Evolutionary conservation across 2,329 filamentous ascomycete species (phyloP), one percentile per base, ranked within the genome.

Genomic region (Blastomyces gilchristii): DNA sequence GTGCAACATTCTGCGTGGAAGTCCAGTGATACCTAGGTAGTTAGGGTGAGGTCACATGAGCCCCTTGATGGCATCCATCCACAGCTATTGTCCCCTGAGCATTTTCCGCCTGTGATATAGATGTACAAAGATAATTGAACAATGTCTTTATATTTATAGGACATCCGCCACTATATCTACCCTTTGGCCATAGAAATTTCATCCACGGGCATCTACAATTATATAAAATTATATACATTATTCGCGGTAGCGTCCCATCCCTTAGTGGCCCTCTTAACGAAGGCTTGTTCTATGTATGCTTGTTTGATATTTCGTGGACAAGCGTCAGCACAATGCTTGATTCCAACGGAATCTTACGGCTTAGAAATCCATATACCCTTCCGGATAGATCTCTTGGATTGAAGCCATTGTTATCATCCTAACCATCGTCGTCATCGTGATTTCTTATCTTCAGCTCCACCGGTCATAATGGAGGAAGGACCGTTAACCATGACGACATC

Each of bases 391-490:
- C 11, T 18, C 4, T 37, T 9, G 16, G 25, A 18, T 53, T 11
- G 22, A 49, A 47, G 8, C 25, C 25, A 53, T 31, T 11, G 28
- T 37, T 5, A 50, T 60, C 58, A 53, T 31, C 50, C 25, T 41
- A 11, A 25, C 43, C 58, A 41, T 58, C 25, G 18, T 28, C 34
- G 28, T 61, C 59, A 61, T 53, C 28, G 50, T 41, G 47, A 50
- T 49, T 61, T 61, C 47, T 43, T 61, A 31, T 64, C 60, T 41
- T 62, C 63, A 7, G 2, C 34, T 47, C 39, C 11, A 22, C 18
- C 53, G 18, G 7, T 47, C 47, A 16, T n/a, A 31, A 37, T 49
- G 50, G 52, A 22, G 12, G 43, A 53, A 16, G 28, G 14, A 2
- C 28, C 37, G 22, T 58, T 58, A 22, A 50, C 41, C 12, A 43